phyloP scores from a whole-genome alignment of 768 basidiomycete species.

The Gloeostereum incarnatum region DNA sequence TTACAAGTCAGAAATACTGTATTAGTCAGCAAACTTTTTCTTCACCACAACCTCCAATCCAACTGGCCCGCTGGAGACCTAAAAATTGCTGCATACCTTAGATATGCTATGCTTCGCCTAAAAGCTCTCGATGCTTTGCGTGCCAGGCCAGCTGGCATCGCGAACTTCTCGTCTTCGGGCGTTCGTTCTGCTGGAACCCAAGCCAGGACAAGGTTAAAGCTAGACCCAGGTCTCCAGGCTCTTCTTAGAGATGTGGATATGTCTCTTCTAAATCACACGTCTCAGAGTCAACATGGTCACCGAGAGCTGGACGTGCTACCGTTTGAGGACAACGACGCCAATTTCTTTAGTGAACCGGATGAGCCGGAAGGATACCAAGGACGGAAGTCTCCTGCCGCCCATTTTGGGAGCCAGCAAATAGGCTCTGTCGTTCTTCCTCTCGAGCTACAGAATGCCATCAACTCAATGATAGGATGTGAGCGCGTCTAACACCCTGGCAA shows the following conservation, averaged over 20 bases:
- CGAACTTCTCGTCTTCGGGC: background rate
- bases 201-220: constrained; percentile 49
- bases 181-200: constrained; percentile 13
- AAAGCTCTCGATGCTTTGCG: no score
- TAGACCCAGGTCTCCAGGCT: constrained; percentile 58
- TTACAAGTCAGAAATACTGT: no score
- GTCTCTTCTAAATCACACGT: constrained; percentile 37
- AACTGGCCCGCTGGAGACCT: background rate
- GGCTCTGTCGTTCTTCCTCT: constrained; percentile 66
- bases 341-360: constrained; percentile 21
- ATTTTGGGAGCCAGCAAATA: constrained; percentile 65
- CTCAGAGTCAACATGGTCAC: constrained; percentile 14
- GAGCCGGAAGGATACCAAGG: constrained; percentile 16
- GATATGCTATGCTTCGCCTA: no score
- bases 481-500: no score
- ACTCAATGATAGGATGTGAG: constrained; percentile 57
- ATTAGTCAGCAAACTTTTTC: constrained; percentile 9
- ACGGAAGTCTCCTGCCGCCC: constrained; percentile 73
- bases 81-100: no score
- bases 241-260: constrained; percentile 63
- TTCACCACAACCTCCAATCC: background rate
- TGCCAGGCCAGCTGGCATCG: no score
- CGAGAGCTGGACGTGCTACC: constrained; percentile 51
- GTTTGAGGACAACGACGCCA: constrained; percentile 20
- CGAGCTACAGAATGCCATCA: constrained; percentile 62